phyloP scores from a whole-genome alignment of 2,329 filamentous ascomycete genomes.

The Aspergillus latus region DNA sequence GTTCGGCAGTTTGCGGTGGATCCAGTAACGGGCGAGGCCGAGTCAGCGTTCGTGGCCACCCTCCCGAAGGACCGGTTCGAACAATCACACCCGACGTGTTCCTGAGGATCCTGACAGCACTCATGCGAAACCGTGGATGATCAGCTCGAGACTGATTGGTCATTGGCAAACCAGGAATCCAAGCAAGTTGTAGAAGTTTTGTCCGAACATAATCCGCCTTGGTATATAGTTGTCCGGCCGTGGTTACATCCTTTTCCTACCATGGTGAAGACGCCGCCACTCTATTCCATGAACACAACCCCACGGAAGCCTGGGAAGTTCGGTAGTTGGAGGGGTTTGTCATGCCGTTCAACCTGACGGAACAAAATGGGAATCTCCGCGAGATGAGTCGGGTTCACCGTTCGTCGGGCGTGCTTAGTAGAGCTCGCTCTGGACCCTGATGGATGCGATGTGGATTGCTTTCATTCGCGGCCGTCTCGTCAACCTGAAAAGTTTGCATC shows the following conservation, averaged over 20 bases:
- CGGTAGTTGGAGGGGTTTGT: background rate
- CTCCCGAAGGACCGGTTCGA: constrained; percentile 3
- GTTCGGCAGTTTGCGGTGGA: background rate
- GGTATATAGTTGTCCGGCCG: background rate
- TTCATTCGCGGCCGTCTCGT: constrained; percentile 1
- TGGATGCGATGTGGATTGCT: constrained; percentile 8
- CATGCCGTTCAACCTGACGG: background rate
- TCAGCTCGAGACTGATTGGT: background rate
- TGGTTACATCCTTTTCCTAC: constrained; percentile 1
- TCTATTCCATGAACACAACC: background rate
- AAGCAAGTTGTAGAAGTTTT: background rate
- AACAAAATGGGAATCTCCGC: background rate
- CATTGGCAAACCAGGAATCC: constrained; percentile 2
- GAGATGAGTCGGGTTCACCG: background rate
- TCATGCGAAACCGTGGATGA: constrained; percentile 2
- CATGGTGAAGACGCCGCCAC: background rate
- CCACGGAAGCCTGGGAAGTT: background rate
- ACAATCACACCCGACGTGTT: constrained; percentile 9
- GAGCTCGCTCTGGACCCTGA: constrained; percentile 1
- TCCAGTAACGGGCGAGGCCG: constrained; percentile 7
- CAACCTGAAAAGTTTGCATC: background rate
- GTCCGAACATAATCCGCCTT: background rate
- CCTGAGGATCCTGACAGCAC: constrained; percentile 11
- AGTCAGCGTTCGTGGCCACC: constrained; percentile 6
- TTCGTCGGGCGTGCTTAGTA: background rate